Evolutionary conservation across 495 filamentous ascomycete species (phyloP).

Genomic region (Trichoderma parareesei): DNA sequence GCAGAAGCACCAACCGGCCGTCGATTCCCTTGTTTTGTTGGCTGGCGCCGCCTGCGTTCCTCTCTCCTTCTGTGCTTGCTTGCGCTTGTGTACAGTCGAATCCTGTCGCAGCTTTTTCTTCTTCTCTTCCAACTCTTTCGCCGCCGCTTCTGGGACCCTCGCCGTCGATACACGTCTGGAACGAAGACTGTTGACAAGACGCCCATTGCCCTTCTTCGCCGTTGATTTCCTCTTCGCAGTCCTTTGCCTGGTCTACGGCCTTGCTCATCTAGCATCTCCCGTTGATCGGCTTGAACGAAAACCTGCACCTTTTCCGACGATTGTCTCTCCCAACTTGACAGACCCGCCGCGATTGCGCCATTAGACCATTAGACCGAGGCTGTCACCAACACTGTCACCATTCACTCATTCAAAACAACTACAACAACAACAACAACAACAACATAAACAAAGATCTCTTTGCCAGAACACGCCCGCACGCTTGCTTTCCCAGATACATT

Average conservation of each 20-base stretch:
- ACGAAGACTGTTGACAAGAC: conserved; percentile 2
- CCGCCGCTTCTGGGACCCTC: background rate
- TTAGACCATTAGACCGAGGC: background rate
- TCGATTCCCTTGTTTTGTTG: background rate
- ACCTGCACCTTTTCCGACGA: conserved; percentile 1
- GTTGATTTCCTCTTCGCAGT: background rate
- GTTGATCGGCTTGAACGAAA: background rate
- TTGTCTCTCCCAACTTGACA: background rate
- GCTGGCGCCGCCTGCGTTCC: background rate
- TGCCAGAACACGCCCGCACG: background rate
- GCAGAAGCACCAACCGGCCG: background rate
- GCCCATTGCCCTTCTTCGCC: background rate
- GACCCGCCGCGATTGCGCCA: background rate
- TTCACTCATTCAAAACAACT: background rate
- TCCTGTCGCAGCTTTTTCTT: background rate
- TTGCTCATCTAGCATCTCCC: background rate
- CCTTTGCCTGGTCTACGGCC: background rate
- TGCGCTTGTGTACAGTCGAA: conserved; percentile 1
- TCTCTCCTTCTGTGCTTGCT: background rate
- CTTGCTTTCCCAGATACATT: background rate
- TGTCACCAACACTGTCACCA: background rate
- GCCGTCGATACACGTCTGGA: conserved; percentile 6
- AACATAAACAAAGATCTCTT: background rate
- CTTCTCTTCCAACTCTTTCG: background rate
- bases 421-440: background rate